Evolutionary conservation across 2,329 filamentous ascomycete genomes (phyloP).

Genomic region (Magnaporthiopsis incrustans): DNA sequence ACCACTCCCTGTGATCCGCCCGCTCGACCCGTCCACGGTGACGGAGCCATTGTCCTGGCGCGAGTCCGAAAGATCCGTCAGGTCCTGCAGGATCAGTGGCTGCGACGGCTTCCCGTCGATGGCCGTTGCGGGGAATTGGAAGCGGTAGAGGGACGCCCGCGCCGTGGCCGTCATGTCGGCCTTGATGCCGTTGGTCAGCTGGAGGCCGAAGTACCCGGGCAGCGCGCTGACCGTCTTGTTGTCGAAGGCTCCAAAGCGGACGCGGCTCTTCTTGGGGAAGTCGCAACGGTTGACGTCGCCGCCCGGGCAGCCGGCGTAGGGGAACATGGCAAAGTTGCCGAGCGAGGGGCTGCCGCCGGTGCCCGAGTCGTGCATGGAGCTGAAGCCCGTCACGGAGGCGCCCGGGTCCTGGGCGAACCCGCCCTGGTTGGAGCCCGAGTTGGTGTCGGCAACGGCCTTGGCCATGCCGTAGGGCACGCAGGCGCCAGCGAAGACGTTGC

Average conservation of each 20-base stretch:
- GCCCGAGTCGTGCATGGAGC: slow-evolving; percentile 50
- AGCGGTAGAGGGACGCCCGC: slow-evolving; percentile 58
- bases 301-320: slow-evolving; percentile 52
- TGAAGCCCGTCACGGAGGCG: slow-evolving; percentile 44
- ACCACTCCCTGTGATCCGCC: slow-evolving; percentile 51
- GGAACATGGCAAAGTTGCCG: slow-evolving; percentile 67
- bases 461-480: slow-evolving; percentile 41
- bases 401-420: slow-evolving; percentile 44
- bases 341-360: slow-evolving; percentile 53
- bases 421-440: slow-evolving; percentile 44
- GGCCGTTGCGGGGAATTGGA: slow-evolving; percentile 46
- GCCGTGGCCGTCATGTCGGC: slow-evolving; percentile 62
- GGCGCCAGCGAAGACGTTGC: slow-evolving; percentile 36
- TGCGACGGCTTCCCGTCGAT: slow-evolving; percentile 28
- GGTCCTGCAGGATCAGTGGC: slow-evolving; percentile 56
- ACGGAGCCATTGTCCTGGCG: slow-evolving; percentile 50
- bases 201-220: slow-evolving; percentile 60
- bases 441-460: slow-evolving; percentile 50
- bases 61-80: slow-evolving; percentile 55
- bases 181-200: slow-evolving; percentile 46
- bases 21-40: slow-evolving; percentile 43
- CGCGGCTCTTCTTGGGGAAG: slow-evolving; percentile 43
- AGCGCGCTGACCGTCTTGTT: slow-evolving; percentile 44
- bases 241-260: slow-evolving; percentile 34
- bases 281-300: slow-evolving; percentile 55